Evolutionary conservation across 257 asterid species (phyloP).

Genomic region (Ophiorrhiza pumila): DNA sequence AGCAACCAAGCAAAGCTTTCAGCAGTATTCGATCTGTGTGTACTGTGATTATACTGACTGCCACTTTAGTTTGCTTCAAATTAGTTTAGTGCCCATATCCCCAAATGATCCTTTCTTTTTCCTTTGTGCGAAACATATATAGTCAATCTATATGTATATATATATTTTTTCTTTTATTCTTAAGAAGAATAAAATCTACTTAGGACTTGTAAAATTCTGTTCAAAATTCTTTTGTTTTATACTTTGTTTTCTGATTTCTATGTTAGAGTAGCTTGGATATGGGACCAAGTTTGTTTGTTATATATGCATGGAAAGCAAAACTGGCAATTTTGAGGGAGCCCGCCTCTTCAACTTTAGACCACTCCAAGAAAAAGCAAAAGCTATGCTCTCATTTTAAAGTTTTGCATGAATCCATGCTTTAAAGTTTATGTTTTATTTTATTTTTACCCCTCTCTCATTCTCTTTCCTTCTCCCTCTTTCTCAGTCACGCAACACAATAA

Average conservation of each 20-base stretch:
- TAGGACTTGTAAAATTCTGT: constrained; percentile 22
- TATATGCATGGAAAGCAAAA: constrained; percentile 24
- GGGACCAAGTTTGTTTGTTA: constrained; percentile 18
- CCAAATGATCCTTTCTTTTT: constrained; percentile 12
- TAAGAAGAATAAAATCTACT: constrained; percentile 25
- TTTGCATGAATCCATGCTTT: constrained; percentile 24
- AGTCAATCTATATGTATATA: neutral
- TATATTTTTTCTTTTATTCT: neutral
- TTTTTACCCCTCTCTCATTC: neutral
- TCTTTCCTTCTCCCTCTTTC: neutral
- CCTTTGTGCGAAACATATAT: neutral
- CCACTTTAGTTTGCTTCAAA: constrained; percentile 4
- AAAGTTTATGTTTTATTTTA: constrained; percentile 5
- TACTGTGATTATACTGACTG: neutral
- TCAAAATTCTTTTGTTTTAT: constrained; percentile 3
- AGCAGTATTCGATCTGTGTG: constrained; percentile 6
- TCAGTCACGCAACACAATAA: neutral
- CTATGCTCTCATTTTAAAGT: constrained; percentile 25
- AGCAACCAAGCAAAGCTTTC: constrained; percentile 9
- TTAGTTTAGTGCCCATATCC: constrained; percentile 16
- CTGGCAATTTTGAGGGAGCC: constrained; percentile 16
- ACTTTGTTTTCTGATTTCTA: constrained; percentile 18
- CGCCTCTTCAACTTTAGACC: constrained; percentile 30
- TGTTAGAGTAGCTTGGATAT: constrained; percentile 22
- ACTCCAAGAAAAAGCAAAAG: constrained; percentile 35